phyloP scores from a whole-genome alignment of 768 basidiomycete genomes.

The Lanmaoa rubissima region DNA sequence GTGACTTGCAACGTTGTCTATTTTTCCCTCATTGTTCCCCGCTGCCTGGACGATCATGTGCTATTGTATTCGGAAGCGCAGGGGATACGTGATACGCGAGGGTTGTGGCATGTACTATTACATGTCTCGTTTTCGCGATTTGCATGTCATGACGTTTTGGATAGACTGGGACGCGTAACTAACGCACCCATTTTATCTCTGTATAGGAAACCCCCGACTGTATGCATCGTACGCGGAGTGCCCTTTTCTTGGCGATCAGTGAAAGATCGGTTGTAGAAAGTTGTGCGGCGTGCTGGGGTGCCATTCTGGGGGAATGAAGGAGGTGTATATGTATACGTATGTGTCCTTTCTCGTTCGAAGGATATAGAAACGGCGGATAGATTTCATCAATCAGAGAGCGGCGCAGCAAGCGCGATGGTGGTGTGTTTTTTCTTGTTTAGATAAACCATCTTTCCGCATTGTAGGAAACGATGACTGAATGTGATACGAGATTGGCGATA shows the following conservation, averaged over 20 bases:
- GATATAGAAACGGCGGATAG: background rate
- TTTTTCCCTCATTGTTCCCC: conserved; percentile 11
- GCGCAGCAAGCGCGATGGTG: conserved; percentile 3
- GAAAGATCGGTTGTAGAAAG: conserved; percentile 55
- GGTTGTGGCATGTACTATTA: background rate
- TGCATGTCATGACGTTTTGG: background rate
- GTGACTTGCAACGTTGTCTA: background rate
- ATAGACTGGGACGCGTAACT: conserved; percentile 5
- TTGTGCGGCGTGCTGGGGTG: conserved; percentile 46
- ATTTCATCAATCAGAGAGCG: conserved; percentile 7
- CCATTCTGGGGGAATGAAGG: conserved; percentile 8
- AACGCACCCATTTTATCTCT: background rate
- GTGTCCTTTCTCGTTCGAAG: background rate
- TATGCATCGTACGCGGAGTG: conserved; percentile 42
- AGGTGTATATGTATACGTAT: background rate
- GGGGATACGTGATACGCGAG: conserved; percentile 1
- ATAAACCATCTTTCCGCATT: background rate
- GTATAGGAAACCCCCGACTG: conserved; percentile 38
- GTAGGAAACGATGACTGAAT: background rate
- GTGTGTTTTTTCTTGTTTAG: background rate
- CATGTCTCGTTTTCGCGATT: conserved; percentile 5
- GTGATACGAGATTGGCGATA: background rate
- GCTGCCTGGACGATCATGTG: background rate
- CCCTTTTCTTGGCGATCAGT: conserved; percentile 45
- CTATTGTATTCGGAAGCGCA: conserved; percentile 18